These are phyloP conservation scores for Cyclotella kingstonii DNA, from an alignment of 108 stramenopile species.

Conservation along the genomic window DNA sequence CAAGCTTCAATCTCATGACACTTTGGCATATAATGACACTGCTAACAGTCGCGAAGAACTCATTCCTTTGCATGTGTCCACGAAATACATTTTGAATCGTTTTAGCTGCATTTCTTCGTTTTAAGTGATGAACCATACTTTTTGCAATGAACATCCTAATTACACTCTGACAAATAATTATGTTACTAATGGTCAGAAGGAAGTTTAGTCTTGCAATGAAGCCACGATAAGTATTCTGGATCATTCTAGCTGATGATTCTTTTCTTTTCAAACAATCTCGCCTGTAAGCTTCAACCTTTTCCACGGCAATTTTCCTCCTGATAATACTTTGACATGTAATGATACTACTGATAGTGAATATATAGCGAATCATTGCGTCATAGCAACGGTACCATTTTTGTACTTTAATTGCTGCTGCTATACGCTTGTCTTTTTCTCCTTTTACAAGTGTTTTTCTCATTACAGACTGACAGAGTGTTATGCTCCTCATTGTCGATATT, in stretches of 20 bases:
- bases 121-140: too few relatives aligned
- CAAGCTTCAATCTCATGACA: neutral
- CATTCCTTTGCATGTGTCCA: neutral
- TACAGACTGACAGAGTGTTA: neutral
- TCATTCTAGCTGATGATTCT: constrained; percentile 9
- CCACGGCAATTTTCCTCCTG: constrained; percentile 5
- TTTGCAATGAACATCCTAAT: neutral
- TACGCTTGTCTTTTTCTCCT: neutral
- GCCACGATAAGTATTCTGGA: neutral
- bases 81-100: constrained; percentile 17
- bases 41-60: neutral
- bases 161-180: constrained; percentile 1
- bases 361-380: neutral
- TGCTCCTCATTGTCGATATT: too few relatives aligned
- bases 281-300: neutral
- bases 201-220: neutral
- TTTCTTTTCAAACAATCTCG: neutral
- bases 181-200: neutral
- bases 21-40: neutral
- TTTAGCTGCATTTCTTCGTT: constrained; percentile 12
- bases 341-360: constrained; percentile 1
- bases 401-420: neutral
- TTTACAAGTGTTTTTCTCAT: neutral
- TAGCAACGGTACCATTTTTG: neutral
- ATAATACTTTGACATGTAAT: constrained; percentile 6